Evolutionary conservation across 2,329 filamentous ascomycete species (phyloP).

Genomic region (Sclerotinia borealis): DNA sequence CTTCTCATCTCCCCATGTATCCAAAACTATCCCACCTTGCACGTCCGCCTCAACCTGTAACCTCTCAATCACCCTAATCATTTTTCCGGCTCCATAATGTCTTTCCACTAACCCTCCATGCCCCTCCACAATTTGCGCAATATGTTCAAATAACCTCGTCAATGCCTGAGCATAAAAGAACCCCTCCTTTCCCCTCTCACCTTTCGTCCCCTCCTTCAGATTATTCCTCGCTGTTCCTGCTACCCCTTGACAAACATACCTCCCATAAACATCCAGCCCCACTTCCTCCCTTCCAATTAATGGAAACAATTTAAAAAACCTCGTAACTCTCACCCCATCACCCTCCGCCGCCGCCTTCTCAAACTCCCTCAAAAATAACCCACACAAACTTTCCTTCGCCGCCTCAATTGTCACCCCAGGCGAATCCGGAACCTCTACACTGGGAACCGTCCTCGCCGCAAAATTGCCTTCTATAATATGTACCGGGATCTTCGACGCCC

Average conservation of each 20-base stretch:
- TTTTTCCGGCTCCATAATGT: constrained; percentile 88
- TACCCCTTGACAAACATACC: constrained; percentile 93
- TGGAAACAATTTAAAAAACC: constrained; percentile 98
- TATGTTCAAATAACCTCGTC: constrained; percentile 92
- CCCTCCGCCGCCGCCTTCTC: constrained; percentile 81
- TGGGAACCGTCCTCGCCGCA: constrained; percentile 87
- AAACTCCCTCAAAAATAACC: constrained; percentile 87
- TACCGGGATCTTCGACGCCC: constrained; percentile 74
- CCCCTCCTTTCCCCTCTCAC: constrained; percentile 52
- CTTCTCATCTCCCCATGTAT: constrained; percentile 91
- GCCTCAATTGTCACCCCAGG: constrained; percentile 81
- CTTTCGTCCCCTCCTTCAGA: constrained; percentile 53
- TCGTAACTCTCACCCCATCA: constrained; percentile 84
- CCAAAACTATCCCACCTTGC: constrained; percentile 90
- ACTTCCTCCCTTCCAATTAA: constrained; percentile 84
- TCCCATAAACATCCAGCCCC: constrained; percentile 88
- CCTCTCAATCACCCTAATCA: constrained; percentile 89
- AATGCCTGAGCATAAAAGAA: constrained; percentile 90
- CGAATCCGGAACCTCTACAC: constrained; percentile 88
- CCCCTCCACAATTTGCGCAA: constrained; percentile 90
- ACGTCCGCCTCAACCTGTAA: constrained; percentile 93
- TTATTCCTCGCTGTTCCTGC: constrained; percentile 76
- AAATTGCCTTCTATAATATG: constrained; percentile 79
- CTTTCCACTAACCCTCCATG: constrained; percentile 87
- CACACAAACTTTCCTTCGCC: constrained; percentile 84